These are phyloP conservation scores for Herpetomonas samuelpessoai DNA, from an alignment of 208 protist species.

Conservation along the genomic window DNA sequence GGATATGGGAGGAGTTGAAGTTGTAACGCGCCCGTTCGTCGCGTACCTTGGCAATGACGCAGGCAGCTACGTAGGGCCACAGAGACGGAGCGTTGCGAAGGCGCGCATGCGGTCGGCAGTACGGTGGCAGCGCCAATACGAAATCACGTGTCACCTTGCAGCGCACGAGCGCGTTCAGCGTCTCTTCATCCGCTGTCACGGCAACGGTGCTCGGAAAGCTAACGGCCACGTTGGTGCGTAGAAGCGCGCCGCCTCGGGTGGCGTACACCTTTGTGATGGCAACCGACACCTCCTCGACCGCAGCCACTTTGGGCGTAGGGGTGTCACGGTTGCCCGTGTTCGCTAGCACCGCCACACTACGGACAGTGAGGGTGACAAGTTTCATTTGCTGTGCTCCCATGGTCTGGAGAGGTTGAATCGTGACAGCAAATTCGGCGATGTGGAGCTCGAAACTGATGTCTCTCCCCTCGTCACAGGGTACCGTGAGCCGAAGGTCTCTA, in stretches of 20 bases:
- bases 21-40: constrained; percentile 69
- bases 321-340: constrained; percentile 4
- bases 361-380: constrained; percentile 32
- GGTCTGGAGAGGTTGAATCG: constrained; percentile 40
- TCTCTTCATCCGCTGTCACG: constrained; percentile 36
- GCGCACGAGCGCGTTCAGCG: constrained; percentile 37
- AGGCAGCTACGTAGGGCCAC: constrained; percentile 56
- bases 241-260: constrained; percentile 20
- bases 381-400: constrained; percentile 38
- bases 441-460: constrained; percentile 33
- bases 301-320: constrained; percentile 16
- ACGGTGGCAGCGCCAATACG: constrained; percentile 40
- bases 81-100: constrained; percentile 39
- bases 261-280: constrained; percentile 54
- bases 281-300: constrained; percentile 29
- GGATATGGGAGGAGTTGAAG: constrained; percentile 67
- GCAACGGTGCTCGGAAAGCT: constrained; percentile 29
- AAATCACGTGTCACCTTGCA: constrained; percentile 49
- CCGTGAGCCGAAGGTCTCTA: constrained; percentile 29
- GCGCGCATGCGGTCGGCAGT: constrained; percentile 46
- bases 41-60: constrained; percentile 45
- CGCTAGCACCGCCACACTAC: constrained; percentile 18
- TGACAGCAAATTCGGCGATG: constrained; percentile 34
- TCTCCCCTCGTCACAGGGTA: constrained; percentile 41
- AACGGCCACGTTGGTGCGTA: constrained; percentile 53